phyloP scores from a whole-genome alignment of 306 rosid species.

The Gynostemma pentaphyllum region DNA sequence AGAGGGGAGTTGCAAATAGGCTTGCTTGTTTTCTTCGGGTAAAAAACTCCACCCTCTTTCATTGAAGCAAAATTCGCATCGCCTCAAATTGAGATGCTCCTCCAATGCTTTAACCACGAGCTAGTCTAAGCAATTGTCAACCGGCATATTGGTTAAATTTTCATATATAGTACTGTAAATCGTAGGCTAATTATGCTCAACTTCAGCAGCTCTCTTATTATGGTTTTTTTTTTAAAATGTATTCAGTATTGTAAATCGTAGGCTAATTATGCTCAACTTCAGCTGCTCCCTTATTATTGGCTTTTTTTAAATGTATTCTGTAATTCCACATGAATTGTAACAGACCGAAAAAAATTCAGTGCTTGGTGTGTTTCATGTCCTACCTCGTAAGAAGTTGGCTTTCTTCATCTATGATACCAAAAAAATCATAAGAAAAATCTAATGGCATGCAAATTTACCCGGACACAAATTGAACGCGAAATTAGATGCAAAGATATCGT shows the following conservation, averaged over 20 bases:
- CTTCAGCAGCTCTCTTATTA: too few species aligned
- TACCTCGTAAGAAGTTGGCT: too few species aligned
- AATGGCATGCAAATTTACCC: too few species aligned
- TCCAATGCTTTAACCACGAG: background rate
- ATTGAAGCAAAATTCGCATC: background rate
- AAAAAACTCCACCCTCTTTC: background rate
- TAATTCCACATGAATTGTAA: conserved; percentile 1
- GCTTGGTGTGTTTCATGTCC: too few species aligned
- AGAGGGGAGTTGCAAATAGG: background rate
- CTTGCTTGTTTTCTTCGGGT: background rate
- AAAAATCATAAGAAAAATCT: too few species aligned
- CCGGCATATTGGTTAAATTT: background rate
- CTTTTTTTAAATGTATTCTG: background rate
- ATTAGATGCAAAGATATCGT: too few species aligned
- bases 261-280: background rate
- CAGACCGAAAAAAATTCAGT: too few species aligned
- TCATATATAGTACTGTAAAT: background rate
- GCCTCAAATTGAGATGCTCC: background rate
- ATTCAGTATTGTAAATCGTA: background rate
- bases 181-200: background rate
- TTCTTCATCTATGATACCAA: too few species aligned
- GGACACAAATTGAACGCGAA: too few species aligned
- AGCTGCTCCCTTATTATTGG: too few species aligned
- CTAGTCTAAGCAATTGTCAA: too few species aligned
- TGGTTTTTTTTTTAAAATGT: background rate